Evolutionary conservation across 1,284 basidiomycete genomes (phyloP), one percentile per base, ranked within the genome.

Genomic region (Tilletia indica): DNA sequence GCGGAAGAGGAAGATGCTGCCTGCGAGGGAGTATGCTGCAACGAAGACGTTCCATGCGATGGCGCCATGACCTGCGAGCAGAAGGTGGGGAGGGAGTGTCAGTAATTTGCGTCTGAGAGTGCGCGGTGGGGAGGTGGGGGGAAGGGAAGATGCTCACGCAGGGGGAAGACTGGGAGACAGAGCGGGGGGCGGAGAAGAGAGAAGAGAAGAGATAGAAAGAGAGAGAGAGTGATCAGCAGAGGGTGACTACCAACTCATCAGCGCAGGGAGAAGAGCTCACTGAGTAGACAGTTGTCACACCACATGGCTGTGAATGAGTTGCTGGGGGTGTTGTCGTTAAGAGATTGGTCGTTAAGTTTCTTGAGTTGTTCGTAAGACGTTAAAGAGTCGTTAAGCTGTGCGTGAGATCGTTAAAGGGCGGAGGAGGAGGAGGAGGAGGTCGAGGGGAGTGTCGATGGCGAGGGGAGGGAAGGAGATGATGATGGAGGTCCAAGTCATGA

Each of bases 11-110:
- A 92, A 88, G 70, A 92, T 84, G 70, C 89, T 89, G 48, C 91
- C 91, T 63, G 87, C 90, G 68, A 91, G 83, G 83, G 89, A 92
- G 85, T 91, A 91, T 84, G 91, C 90, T 74, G 88, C 86, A 75
- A 92, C 89, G 77, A 89, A 77, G 72, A 89, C 86, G 75, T 86
- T 89, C 90, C 90, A 92, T 61, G 89, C 90, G 78, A 92, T 92
- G 70, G 90, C 90, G 81, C 91, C 91, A 84, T 73, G 70, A 68
- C 74, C 64, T 67, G 67, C 19, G 45, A 45, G 14, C 14, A 14
- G 49, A 68, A 31, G 68, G 34, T n/a, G 12, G 21, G 34, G 19
- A 4, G 21, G 6, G n/a, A 16, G 2, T n/a, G 19, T 36, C 45
- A 66, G 58, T 5, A 16, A 42, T 12, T 8, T 34, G 3, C 45